Evolutionary conservation across 495 filamentous ascomycete genomes (phyloP).

Genomic region (Staphylotrichum longicolle): DNA sequence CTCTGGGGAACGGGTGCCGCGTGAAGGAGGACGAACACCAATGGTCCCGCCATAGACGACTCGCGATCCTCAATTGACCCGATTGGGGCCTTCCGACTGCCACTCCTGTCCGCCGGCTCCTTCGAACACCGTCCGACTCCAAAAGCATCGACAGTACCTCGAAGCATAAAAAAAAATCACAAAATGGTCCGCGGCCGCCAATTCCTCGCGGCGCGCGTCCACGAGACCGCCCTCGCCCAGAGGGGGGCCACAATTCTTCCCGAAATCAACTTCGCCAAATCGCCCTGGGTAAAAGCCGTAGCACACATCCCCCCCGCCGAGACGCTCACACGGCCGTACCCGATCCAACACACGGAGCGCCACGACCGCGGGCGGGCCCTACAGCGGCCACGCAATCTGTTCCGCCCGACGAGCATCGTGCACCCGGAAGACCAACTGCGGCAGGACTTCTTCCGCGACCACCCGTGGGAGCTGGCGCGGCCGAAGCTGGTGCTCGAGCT

Average conservation of each 20-base stretch:
- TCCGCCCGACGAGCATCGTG: slow-evolving; percentile 70
- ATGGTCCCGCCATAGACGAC: slow-evolving; percentile 7
- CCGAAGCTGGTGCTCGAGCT: slow-evolving; percentile 81
- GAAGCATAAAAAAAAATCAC: not conserved
- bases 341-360: slow-evolving; percentile 59
- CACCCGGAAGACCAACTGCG: slow-evolving; percentile 87
- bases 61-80: slow-evolving; percentile 1
- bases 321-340: slow-evolving; percentile 63
- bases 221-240: slow-evolving; percentile 59
- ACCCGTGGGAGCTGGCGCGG: slow-evolving; percentile 95
- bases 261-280: no score
- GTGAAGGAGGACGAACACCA: not conserved
- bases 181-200: slow-evolving; percentile 48
- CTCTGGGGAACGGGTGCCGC: not conserved
- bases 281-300: slow-evolving; percentile 76
- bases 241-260: no score
- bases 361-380: slow-evolving; percentile 37
- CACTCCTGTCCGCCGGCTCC: not conserved
- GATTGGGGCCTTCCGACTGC: not conserved
- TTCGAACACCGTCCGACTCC: not conserved
- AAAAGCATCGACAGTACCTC: not conserved
- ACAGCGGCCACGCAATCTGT: slow-evolving; percentile 64
- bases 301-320: slow-evolving; percentile 75
- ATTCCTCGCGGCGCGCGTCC: slow-evolving; percentile 70
- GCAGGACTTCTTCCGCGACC: slow-evolving; percentile 79